Evolutionary conservation across 108 stramenopile species (phyloP).

Genomic region (Poteriospumella lacustris): DNA sequence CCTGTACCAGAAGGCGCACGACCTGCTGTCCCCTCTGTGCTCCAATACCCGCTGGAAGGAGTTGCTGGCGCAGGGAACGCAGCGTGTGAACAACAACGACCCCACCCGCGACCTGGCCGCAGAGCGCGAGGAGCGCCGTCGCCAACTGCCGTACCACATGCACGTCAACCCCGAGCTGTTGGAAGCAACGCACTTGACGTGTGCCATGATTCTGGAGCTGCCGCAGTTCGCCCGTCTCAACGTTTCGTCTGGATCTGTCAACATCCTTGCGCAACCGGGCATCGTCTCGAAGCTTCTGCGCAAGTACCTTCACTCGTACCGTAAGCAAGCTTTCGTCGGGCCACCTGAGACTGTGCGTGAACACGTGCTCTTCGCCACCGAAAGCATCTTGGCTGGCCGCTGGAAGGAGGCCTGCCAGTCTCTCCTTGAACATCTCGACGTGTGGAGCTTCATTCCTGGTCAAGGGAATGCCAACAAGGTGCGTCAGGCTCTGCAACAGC

Average conservation of each 20-base stretch:
- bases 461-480: constrained; percentile 67
- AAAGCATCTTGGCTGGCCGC: constrained; percentile 78
- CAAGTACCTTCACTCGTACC: constrained; percentile 42
- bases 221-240: constrained; percentile 82
- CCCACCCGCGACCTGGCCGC: constrained; percentile 62
- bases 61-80: constrained; percentile 86
- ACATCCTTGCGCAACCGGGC: constrained; percentile 51
- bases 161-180: constrained; percentile 92
- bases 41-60: constrained; percentile 73
- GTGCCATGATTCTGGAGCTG: constrained; percentile 95
- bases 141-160: constrained; percentile 89
- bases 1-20: constrained; percentile 83
- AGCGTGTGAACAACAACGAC: constrained; percentile 13
- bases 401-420: constrained; percentile 81
- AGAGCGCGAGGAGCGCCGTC: constrained; percentile 93
- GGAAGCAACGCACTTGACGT: constrained; percentile 88
- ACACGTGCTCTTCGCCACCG: constrained; percentile 85
- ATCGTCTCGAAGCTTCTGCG: constrained; percentile 85
- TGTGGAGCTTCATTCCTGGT: constrained; percentile 88
- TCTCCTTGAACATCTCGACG: constrained; percentile 62
- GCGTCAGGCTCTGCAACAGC: constrained; percentile 68
- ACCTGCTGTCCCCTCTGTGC: constrained; percentile 86
- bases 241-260: constrained; percentile 34
- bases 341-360: constrained; percentile 96
- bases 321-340: constrained; percentile 68